phyloP scores from a whole-genome alignment of 2,329 filamentous ascomycete genomes.

The Camillea tinctor region DNA sequence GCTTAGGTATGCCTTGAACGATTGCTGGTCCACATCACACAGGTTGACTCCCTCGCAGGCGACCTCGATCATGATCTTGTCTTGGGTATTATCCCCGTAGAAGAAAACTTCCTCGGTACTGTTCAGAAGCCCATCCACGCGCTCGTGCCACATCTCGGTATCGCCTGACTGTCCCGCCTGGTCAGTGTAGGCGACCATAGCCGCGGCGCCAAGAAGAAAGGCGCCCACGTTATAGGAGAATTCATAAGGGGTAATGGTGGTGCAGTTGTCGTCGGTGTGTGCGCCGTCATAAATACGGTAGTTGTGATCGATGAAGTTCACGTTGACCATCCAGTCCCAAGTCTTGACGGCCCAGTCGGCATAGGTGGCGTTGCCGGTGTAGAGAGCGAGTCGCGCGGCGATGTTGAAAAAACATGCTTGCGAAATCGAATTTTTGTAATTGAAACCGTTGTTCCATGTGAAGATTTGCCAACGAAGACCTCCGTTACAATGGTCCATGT shows the following conservation, averaged over 20 bases:
- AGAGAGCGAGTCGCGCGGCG: slow-evolving; percentile 67
- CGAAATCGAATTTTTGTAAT: slow-evolving; percentile 70
- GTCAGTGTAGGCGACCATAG: slow-evolving; percentile 65
- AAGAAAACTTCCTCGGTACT: slow-evolving; percentile 56
- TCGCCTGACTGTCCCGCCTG: slow-evolving; percentile 29
- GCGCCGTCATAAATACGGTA: slow-evolving; percentile 65
- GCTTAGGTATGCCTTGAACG: slow-evolving; percentile 63
- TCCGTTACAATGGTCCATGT: slow-evolving; percentile 65
- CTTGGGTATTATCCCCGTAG: slow-evolving; percentile 44
- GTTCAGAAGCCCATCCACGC: slow-evolving; percentile 56
- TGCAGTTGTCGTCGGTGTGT: slow-evolving; percentile 57
- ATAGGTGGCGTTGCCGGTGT: slow-evolving; percentile 76
- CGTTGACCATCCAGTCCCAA: slow-evolving; percentile 65
- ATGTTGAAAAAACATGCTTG: slow-evolving; percentile 63
- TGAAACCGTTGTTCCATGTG: slow-evolving; percentile 75
- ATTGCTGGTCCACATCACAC: slow-evolving; percentile 62
- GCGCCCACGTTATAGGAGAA: slow-evolving; percentile 70
- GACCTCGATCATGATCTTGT: slow-evolving; percentile 59
- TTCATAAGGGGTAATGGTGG: slow-evolving; percentile 57
- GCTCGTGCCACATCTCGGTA: slow-evolving; percentile 53
- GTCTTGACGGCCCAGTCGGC: slow-evolving; percentile 71
- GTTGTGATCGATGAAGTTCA: slow-evolving; percentile 58
- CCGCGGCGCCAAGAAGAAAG: slow-evolving; percentile 64
- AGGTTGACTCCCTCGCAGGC: slow-evolving; percentile 61
- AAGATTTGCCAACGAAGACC: slow-evolving; percentile 86